A percentile compares a stretch with the other conserved stretches of the same genome.
Evolutionary conservation across 2,329 filamentous ascomycete genomes (phyloP).

Genomic region (Biscogniauxia marginata): DNA sequence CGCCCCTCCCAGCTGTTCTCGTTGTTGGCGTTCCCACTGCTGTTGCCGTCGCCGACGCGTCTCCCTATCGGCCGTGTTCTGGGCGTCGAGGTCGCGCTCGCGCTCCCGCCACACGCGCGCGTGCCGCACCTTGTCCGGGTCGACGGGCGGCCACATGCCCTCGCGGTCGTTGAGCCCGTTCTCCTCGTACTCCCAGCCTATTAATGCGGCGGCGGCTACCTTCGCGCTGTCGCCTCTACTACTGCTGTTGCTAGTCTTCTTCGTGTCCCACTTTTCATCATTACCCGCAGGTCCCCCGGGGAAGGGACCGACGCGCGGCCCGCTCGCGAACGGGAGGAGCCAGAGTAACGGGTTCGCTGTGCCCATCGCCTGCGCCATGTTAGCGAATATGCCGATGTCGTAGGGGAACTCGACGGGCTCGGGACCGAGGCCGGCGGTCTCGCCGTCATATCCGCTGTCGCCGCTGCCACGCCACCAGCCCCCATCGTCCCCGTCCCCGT

Average conservation of each 20-base stretch:
- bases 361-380: constrained; percentile 76
- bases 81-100: constrained; percentile 30
- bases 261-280: neutral
- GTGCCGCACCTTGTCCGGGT: constrained; percentile 59
- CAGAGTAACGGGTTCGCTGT: constrained; percentile 63
- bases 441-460: constrained; percentile 33
- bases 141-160: constrained; percentile 61
- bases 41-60: constrained; percentile 22
- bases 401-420: constrained; percentile 76
- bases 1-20: no score
- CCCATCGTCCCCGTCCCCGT: constrained; percentile 37
- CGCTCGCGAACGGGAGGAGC: constrained; percentile 65
- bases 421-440: constrained; percentile 45
- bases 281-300: constrained; percentile 7
- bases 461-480: constrained; percentile 37
- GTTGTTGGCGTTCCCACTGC: no score
- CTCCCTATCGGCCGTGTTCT: constrained; percentile 13
- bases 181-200: constrained; percentile 65
- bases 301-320: constrained; percentile 41
- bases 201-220: constrained; percentile 10
- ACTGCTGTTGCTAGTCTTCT: constrained; percentile 20
- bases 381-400: constrained; percentile 72
- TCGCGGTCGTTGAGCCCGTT: constrained; percentile 72
- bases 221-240: constrained; percentile 27
- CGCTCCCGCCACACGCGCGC: constrained; percentile 36